phyloP scores from a whole-genome alignment of 805 yeast genomes.

The Saccharomyces mikatae region DNA sequence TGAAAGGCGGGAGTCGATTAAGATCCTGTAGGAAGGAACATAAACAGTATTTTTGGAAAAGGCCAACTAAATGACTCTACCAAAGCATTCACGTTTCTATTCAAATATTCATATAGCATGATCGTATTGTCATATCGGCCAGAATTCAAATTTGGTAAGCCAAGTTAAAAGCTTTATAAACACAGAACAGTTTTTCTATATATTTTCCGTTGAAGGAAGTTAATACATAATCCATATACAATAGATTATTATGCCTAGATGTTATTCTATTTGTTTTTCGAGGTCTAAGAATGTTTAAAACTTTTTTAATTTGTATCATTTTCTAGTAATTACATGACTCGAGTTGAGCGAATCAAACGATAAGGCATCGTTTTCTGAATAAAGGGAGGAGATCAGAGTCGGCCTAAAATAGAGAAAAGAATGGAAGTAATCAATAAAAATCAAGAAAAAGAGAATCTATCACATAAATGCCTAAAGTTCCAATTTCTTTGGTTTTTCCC shows the following conservation, averaged over 20 bases:
- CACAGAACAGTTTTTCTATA: background rate
- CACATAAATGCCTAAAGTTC: conserved; percentile 35
- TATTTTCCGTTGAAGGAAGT: background rate
- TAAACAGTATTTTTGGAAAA: conserved; percentile 58
- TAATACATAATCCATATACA: background rate
- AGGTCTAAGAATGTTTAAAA: background rate
- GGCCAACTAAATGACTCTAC: conserved; percentile 29
- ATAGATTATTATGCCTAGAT: background rate
- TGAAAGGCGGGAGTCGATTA: conserved; percentile 74
- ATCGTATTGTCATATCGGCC: no score
- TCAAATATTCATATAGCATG: background rate
- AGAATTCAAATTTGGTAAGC: background rate
- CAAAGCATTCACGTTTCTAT: background rate
- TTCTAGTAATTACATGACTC: conserved; percentile 10
- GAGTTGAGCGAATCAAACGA: conserved; percentile 16
- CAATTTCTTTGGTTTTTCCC: conserved; percentile 90
- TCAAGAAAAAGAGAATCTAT: background rate
- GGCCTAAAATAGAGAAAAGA: conserved; percentile 1
- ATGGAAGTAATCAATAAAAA: background rate
- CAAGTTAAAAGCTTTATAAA: background rate
- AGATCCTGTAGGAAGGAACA: conserved; percentile 89
- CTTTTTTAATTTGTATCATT: background rate
- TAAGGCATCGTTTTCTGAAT: background rate
- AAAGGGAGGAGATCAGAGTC: background rate
- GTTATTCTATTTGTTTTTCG: background rate